Conservation (phyloP, 352 stramenopile genomes). For the Blastocystis sp. region DNA sequence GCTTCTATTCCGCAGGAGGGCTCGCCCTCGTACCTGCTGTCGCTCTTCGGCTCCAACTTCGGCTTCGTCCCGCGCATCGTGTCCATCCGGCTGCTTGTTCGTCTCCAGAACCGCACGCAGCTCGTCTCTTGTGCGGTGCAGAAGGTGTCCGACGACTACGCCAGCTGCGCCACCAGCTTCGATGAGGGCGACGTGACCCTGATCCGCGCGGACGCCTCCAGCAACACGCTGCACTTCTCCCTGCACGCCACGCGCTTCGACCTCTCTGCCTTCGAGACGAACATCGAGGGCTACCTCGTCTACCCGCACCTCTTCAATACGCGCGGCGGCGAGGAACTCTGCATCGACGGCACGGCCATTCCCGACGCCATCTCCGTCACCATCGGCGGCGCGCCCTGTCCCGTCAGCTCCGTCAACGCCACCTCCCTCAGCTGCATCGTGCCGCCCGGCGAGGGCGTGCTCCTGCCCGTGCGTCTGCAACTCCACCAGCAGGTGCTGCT, state of each 20-base stretch:
- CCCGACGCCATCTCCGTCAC: not conserved
- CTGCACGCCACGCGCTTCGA: not conserved
- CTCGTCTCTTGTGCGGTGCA: not conserved
- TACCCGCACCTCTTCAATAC: constrained; percentile 40
- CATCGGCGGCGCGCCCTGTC: constrained; percentile 5
- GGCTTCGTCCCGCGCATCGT: constrained; percentile 2
- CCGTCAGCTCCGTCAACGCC: not conserved
- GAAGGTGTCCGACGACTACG: not conserved
- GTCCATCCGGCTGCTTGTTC: not conserved
- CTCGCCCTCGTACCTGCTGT: not conserved
- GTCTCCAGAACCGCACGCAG: not conserved
- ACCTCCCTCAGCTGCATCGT: constrained; percentile 25
- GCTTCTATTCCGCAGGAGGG: not conserved
- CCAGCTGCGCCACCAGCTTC: not conserved
- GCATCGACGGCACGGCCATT: not conserved
- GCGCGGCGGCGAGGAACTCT: not conserved
- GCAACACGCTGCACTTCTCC: constrained; percentile 4
- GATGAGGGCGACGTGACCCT: not conserved
- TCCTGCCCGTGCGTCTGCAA: constrained; percentile 3
- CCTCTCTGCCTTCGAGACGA: not conserved
- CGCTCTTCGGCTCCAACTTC: constrained; percentile 14
- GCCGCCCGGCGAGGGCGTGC: constrained; percentile 8
- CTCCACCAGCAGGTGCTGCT: constrained; percentile 19
- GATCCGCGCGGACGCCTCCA: not conserved
- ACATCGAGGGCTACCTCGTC: constrained; percentile 30